Evolutionary conservation across 257 asterid genomes (phyloP).

Genomic region (Nicotiana sylvestris): DNA sequence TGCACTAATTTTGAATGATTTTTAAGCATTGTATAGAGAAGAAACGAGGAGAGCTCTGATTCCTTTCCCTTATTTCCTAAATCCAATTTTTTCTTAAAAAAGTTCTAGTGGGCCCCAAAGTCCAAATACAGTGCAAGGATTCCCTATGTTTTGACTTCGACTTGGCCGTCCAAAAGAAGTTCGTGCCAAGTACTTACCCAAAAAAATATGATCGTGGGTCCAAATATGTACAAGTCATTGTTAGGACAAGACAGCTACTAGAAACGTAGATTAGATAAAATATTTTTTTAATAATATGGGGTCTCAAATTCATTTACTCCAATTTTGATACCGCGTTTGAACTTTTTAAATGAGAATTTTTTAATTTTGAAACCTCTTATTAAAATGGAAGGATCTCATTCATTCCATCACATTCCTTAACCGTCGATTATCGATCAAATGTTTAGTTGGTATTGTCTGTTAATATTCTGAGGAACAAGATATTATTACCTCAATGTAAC

Average conservation of each 20-base stretch:
- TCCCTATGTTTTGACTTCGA: background rate
- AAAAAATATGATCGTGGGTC: background rate
- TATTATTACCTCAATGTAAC: constrained; percentile 76
- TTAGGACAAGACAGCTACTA: constrained; percentile 15
- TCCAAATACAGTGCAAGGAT: background rate
- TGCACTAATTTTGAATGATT: background rate
- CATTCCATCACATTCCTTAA: no score
- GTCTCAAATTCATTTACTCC: no score
- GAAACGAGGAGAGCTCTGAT: background rate
- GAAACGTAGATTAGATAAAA: background rate
- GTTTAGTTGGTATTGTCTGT: background rate
- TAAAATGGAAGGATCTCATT: no score
- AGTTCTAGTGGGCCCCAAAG: background rate
- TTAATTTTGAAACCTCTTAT: no score
- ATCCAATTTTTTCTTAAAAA: background rate
- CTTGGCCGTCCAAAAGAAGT: background rate
- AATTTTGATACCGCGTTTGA: no score
- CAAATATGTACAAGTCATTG: constrained; percentile 8
- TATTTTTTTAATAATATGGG: background rate
- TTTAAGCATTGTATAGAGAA: background rate
- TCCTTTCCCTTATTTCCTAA: background rate
- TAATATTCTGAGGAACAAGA: background rate
- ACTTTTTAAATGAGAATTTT: no score
- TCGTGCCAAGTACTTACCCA: background rate
- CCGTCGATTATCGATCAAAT: background rate